These are phyloP conservation scores for Podosphaera fusca DNA, from an alignment of 2,329 filamentous ascomycete genomes.

Conservation along the genomic window DNA sequence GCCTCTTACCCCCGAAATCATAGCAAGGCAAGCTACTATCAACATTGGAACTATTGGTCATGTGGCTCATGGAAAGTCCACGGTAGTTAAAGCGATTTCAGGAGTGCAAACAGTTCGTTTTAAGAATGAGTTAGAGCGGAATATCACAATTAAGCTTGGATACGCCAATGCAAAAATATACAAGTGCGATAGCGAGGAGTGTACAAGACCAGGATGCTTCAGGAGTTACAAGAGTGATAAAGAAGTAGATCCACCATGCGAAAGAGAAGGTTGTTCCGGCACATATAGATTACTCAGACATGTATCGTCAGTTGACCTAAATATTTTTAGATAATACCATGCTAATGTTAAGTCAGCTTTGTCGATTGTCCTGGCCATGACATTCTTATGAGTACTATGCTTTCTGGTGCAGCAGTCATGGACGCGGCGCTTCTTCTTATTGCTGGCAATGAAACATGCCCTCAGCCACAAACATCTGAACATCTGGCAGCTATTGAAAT, in stretches of 20 bases:
- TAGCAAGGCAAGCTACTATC: conserved; percentile 91
- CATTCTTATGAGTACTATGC: conserved; percentile 99
- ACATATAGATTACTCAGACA: conserved; percentile 76
- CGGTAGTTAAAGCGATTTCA: conserved; percentile 96
- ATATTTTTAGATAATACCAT: conserved; percentile 2
- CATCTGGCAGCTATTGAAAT: conserved; percentile 98
- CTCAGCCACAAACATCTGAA: conserved; percentile 94
- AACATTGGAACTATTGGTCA: conserved; percentile 98
- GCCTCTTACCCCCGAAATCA: conserved; percentile 87
- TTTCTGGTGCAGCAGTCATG: conserved; percentile 98
- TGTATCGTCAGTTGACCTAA: conserved; percentile 47
- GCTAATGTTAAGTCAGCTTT: conserved; percentile 34
- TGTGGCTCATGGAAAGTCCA: conserved; percentile 96
- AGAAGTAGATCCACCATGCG: conserved; percentile 89
- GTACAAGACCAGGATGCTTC: conserved; percentile 87
- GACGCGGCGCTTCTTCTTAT: conserved; percentile 90
- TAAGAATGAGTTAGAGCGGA: conserved; percentile 98
- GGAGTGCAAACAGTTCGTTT: conserved; percentile 97
- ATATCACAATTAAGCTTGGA: conserved; percentile 98
- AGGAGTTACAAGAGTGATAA: conserved; percentile 97
- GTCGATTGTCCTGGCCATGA: conserved; percentile 99
- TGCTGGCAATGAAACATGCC: conserved; percentile 94
- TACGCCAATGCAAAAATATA: conserved; percentile 99
- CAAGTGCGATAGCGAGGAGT: conserved; percentile 82
- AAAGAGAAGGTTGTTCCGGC: conserved; percentile 74